These are phyloP conservation scores for Fusarium abutilonis DNA, from an alignment of 2,329 filamentous ascomycete genomes.

Conservation along the genomic window DNA sequence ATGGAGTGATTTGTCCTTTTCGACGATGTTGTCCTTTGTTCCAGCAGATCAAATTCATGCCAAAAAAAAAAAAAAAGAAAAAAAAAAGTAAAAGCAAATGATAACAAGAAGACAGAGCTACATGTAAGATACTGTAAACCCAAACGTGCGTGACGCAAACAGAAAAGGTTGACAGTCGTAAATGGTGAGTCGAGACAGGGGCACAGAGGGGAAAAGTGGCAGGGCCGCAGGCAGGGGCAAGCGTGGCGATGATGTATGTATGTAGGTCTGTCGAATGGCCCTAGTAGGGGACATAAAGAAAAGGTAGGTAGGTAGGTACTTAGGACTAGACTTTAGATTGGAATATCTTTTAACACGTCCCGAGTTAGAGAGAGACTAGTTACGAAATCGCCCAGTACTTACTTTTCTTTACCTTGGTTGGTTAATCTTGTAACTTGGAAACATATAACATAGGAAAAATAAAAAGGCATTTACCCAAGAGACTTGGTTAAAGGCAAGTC, in stretches of 20 bases:
- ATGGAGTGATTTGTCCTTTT: conserved; percentile 6
- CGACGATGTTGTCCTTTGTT: conserved; percentile 15
- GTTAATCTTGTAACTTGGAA: no score
- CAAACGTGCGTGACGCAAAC: conserved; percentile 31
- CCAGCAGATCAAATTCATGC: conserved; percentile 11
- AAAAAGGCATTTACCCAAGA: no score
- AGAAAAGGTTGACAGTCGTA: conserved; percentile 34
- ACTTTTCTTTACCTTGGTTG: no score
- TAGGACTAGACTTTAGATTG: no score
- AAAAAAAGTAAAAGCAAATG: conserved; percentile 5
- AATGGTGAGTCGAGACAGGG: conserved; percentile 39
- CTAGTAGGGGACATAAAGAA: no score
- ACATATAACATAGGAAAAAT: no score
- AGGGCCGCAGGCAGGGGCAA: conserved; percentile 46
- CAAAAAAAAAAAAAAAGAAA: not conserved
- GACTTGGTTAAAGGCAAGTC: no score
- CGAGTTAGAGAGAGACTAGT: no score
- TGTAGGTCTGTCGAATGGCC: conserved; percentile 2
- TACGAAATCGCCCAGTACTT: no score
- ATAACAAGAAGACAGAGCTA: conserved; percentile 24
- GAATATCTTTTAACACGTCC: no score
- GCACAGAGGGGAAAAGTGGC: conserved; percentile 41
- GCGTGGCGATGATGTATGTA: conserved; percentile 49
- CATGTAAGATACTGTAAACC: conserved; percentile 5
- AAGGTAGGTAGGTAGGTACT: no score